Percentiles rank a stretch among this genome's conserved stretches.
Evolutionary conservation across 2,329 filamentous ascomycete genomes (phyloP).

Genomic region (Epichloe baconii): DNA sequence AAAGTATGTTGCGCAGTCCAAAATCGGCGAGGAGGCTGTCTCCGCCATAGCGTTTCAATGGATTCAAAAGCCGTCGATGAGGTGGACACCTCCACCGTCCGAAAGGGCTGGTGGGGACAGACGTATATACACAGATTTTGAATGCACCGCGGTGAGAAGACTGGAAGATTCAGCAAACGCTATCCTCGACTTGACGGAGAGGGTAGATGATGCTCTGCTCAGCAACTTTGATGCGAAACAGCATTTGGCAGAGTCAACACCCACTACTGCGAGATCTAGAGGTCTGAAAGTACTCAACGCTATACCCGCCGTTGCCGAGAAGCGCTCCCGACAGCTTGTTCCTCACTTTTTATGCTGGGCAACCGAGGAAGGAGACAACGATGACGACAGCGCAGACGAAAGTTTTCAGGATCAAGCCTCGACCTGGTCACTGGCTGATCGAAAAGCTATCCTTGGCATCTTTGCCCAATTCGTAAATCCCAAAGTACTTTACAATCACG

Average conservation of each 20-base stretch:
- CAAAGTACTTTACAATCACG: slow-evolving; percentile 63
- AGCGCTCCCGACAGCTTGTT: slow-evolving; percentile 69
- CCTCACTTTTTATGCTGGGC: slow-evolving; percentile 79
- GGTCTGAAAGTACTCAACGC: slow-evolving; percentile 67
- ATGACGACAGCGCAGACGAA: slow-evolving; percentile 25
- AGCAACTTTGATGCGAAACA: slow-evolving; percentile 53
- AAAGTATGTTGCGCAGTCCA: slow-evolving; percentile 58
- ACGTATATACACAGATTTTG: slow-evolving; percentile 55
- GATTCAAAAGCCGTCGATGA: slow-evolving; percentile 48
- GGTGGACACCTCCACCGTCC: slow-evolving; percentile 33
- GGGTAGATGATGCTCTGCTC: slow-evolving; percentile 45
- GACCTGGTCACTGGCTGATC: slow-evolving; percentile 64
- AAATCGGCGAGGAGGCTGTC: slow-evolving; percentile 59
- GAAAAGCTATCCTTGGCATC: slow-evolving; percentile 68
- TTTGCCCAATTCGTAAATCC: slow-evolving; percentile 83
- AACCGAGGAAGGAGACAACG: slow-evolving; percentile 32
- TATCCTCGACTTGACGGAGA: slow-evolving; percentile 38
- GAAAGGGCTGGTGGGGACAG: slow-evolving; percentile 22
- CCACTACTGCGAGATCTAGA: slow-evolving; percentile 53
- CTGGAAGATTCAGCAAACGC: slow-evolving; percentile 39
- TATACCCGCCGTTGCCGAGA: slow-evolving; percentile 69
- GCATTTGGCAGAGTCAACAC: slow-evolving; percentile 33
- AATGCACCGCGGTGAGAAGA: slow-evolving; percentile 62
- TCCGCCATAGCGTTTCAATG: slow-evolving; percentile 65
- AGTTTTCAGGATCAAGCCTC: slow-evolving; percentile 19